Evolutionary conservation across 129 eudicot genomes (phyloP).

Genomic region (Solidago caesia): DNA sequence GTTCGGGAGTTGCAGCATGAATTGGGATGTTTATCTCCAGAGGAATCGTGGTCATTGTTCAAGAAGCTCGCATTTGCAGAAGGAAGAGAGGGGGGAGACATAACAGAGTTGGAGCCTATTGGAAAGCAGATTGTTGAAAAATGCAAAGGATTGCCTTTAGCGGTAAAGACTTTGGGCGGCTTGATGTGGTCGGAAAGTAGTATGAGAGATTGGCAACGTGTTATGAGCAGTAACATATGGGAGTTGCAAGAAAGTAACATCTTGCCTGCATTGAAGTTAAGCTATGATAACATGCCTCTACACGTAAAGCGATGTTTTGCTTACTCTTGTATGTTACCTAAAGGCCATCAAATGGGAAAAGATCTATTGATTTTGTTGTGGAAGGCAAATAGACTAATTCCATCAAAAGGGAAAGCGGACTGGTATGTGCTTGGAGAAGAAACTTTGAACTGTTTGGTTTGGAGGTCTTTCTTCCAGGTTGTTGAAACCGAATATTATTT

Average conservation of each 20-base stretch:
- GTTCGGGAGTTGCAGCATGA: neutral
- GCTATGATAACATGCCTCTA: neutral
- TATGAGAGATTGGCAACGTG: neutral
- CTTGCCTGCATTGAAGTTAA: neutral
- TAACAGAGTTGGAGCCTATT: neutral
- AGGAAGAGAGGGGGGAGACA: neutral
- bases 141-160: neutral
- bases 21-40: neutral
- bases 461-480: neutral
- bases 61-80: neutral
- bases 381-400: too few species aligned
- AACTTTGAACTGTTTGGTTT: too few species aligned
- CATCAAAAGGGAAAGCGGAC: too few species aligned
- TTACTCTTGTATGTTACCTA: too few species aligned
- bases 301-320: too few species aligned
- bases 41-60: neutral
- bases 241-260: neutral
- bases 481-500: too few species aligned
- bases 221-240: neutral
- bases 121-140: neutral
- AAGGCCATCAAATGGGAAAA: too few species aligned
- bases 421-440: too few species aligned
- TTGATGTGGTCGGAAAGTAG: neutral
- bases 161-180: neutral
- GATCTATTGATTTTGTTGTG: too few species aligned